Evolutionary conservation across 2,329 filamentous ascomycete genomes (phyloP), one percentile per base, ranked within the genome.

Genomic region (Pseudogymnoascus sp.): DNA sequence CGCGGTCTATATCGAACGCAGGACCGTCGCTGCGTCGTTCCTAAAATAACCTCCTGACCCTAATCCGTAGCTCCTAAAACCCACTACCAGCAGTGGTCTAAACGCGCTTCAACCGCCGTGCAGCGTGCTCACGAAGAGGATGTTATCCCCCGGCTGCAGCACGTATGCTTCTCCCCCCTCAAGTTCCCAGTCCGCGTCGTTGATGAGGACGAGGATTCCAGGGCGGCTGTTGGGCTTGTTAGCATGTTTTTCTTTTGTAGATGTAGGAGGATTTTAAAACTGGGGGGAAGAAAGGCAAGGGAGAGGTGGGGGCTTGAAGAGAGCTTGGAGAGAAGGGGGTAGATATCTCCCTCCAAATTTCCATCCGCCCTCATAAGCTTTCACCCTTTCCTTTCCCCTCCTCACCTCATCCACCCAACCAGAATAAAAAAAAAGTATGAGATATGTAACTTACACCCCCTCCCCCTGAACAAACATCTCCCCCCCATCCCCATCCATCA

Each of bases 101-200:
- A n/a, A n/a, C n/a, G n/a, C 13, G 10, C 13, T 52, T 71, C 83
- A 97, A 64, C 94, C 94, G 63, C 94, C 94, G 74, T 99, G 94
- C 65, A 99, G 80, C 15, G 94, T 99, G 64, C 92, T 97, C 65
- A 99, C 92, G 76, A 99, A 99, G 67, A 97, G 80, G 68, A 99
- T 89, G 72, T 89, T 93, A 77, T 99, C 94, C 63, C 86, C 83
- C 65, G 80, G 76, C 75, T 93, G 86, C 63, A 99, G 77, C 75
- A 92, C 87, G 72, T 97, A 97, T 67, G 86, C 82, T 72, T 94
- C 92, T 76, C 97, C 93, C 15, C 92, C 94, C 76, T 97, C 94
- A 10, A 99, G 83, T 75, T 97, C 94, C 94, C 94, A 99, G 74
- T 99, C 94, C 27, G 92, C 90, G 69, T 99, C 94, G 73, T 99